Conservation (phyloP, 805 yeast species). For the Candida insectorum region DNA sequence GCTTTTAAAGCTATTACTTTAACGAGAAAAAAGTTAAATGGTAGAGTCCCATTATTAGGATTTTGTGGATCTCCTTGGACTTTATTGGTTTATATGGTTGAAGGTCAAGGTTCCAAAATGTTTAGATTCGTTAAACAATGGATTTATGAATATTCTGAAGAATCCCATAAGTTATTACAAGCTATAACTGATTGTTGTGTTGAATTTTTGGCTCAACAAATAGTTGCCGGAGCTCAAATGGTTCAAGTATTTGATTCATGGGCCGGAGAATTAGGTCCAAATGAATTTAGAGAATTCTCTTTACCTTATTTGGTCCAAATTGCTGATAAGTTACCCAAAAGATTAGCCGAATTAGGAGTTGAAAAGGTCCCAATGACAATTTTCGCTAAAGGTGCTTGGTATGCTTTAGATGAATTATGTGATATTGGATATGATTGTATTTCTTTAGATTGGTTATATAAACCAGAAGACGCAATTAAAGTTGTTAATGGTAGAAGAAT, state of each 20-base stretch:
- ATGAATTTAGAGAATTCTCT: conserved; percentile 83
- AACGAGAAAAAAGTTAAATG: conserved; percentile 81
- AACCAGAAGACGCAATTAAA: conserved; percentile 80
- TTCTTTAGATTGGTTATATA: conserved; percentile 91
- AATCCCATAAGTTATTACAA: conserved; percentile 66
- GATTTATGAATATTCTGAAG: conserved; percentile 78
- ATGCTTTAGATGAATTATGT: conserved; percentile 83
- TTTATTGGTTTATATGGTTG: conserved; percentile 91
- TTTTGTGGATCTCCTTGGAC: conserved; percentile 99
- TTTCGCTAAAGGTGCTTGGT: conserved; percentile 97
- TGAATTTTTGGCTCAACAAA: conserved; percentile 91
- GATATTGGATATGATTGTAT: conserved; percentile 78
- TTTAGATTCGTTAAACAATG: conserved; percentile 90
- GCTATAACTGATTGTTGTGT: conserved; percentile 83
- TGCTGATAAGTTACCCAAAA: conserved; percentile 59
- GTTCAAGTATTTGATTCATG: conserved; percentile 95
- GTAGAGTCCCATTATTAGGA: conserved; percentile 91
- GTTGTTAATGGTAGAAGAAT: conserved; percentile 69
- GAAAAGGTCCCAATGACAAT: conserved; percentile 83
- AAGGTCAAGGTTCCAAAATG: conserved; percentile 93
- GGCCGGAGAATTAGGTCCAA: conserved; percentile 96
- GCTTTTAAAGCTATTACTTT: conserved; percentile 90
- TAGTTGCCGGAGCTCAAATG: conserved; percentile 97
- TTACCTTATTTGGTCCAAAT: conserved; percentile 85
- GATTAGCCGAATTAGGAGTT: conserved; percentile 70